Conservation (phyloP, 352 stramenopile species). For the Halophytophthora batemanensis region DNA sequence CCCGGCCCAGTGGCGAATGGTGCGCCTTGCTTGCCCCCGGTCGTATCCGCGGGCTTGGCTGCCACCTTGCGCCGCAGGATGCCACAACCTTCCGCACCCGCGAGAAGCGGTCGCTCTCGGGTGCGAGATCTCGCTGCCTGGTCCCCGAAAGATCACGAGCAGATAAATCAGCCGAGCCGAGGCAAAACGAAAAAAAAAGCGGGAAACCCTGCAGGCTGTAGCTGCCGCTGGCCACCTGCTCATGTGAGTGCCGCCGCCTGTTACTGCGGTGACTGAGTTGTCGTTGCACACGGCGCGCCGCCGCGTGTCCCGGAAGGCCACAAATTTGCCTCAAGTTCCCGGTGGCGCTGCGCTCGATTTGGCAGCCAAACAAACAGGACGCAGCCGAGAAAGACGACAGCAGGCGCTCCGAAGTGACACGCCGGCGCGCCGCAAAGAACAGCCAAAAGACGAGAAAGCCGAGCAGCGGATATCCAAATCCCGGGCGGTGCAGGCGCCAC, state of each 20-base stretch:
- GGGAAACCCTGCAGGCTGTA: neutral
- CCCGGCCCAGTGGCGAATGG: too few species aligned
- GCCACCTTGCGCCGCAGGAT: too few species aligned
- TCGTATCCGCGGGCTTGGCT: too few species aligned
- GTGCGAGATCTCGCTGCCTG: too few species aligned
- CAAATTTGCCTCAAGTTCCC: slow-evolving; percentile 21
- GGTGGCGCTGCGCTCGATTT: slow-evolving; percentile 4
- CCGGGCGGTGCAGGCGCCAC: slow-evolving; percentile 17
- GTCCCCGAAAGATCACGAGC: slow-evolving; percentile 1
- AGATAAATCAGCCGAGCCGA: slow-evolving; percentile 3
- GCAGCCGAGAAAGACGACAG: neutral
- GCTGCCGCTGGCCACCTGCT: neutral
- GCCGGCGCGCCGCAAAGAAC: slow-evolving; percentile 22
- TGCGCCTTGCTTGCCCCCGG: too few species aligned
- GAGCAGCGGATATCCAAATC: slow-evolving; percentile 24
- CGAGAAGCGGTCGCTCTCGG: too few species aligned
- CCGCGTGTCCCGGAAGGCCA: neutral
- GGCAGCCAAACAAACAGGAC: slow-evolving; percentile 3
- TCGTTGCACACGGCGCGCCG: slow-evolving; percentile 14
- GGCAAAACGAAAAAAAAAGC: too few species aligned
- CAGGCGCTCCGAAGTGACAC: slow-evolving; percentile 26
- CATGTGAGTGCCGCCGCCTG: slow-evolving; percentile 8
- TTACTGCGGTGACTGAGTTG: neutral
- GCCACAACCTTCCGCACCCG: too few species aligned
- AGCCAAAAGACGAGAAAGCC: slow-evolving; percentile 24